phyloP scores from a whole-genome alignment of 345 rosid genomes.

The Xanthoceras sorbifolium region DNA sequence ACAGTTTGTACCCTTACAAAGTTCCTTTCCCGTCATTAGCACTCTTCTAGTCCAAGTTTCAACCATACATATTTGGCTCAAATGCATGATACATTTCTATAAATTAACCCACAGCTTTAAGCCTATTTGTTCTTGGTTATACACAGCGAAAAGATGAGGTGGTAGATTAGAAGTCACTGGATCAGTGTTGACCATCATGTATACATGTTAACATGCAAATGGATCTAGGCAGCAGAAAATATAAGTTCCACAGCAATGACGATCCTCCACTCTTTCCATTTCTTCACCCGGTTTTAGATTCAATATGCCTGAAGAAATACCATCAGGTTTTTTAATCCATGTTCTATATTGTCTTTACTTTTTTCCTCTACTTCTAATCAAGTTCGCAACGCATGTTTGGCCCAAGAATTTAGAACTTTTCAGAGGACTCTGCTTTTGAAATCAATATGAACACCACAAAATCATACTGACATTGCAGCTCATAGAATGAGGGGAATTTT shows the following conservation, averaged over 20 bases:
- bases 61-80: not conserved
- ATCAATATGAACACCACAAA: not conserved
- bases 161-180: not conserved
- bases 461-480: not conserved
- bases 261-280: not conserved
- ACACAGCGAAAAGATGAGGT: not conserved
- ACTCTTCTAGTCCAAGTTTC: not conserved
- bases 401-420: not conserved
- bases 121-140: not conserved
- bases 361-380: not conserved
- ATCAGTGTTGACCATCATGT: not conserved
- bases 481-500: not conserved
- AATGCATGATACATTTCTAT: not conserved
- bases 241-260: not conserved
- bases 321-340: not conserved
- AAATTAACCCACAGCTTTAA: not conserved
- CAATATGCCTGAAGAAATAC: not conserved
- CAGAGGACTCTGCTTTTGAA: not conserved
- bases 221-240: not conserved
- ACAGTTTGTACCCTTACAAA: not conserved
- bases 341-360: not conserved
- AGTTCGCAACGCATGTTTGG: not conserved
- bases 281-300: not conserved
- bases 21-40: not conserved
- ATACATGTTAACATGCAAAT: not conserved